A percentile compares a stretch with the other conserved stretches of the same genome.
Conservation (phyloP, 257 asterid genomes). For the Salvia rosmarinus region DNA sequence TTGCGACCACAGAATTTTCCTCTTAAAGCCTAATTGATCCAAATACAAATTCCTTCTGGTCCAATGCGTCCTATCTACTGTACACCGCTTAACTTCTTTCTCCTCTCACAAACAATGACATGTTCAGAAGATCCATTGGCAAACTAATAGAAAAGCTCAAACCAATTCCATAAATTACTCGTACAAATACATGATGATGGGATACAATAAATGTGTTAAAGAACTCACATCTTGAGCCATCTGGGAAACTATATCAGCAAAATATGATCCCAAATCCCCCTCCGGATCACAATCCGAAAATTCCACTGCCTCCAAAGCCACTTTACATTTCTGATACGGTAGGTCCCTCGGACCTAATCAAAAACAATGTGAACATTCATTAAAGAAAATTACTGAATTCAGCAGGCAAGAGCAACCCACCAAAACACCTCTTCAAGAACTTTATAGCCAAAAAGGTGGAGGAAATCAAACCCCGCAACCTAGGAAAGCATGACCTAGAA, state of each 20-base stretch:
- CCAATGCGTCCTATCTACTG: constrained; percentile 1
- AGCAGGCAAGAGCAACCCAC: background rate
- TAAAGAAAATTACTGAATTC: background rate
- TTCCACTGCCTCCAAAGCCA: constrained; percentile 87
- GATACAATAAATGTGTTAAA: constrained; percentile 7
- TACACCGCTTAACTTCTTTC: background rate
- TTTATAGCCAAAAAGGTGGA: background rate
- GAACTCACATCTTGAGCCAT: constrained; percentile 94
- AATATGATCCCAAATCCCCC: constrained; percentile 84
- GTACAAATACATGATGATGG: background rate
- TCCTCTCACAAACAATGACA: background rate
- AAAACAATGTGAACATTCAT: constrained; percentile 19
- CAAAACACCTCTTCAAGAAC: constrained; percentile 2
- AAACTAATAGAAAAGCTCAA: background rate
- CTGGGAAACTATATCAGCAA: constrained; percentile 92
- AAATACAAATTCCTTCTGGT: background rate
- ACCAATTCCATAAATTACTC: background rate
- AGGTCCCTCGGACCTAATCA: constrained; percentile 82
- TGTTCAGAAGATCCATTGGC: background rate
- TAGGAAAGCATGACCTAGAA: background rate
- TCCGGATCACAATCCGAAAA: constrained; percentile 69
- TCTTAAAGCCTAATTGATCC: background rate
- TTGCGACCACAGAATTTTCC: background rate
- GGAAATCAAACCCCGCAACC: background rate
- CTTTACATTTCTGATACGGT: constrained; percentile 86